A percentile compares a stretch with the other conserved stretches of the same genome.
These are phyloP conservation scores for Colletotrichum sp. DNA, from an alignment of 2,329 filamentous ascomycete genomes.

Conservation along the genomic window DNA sequence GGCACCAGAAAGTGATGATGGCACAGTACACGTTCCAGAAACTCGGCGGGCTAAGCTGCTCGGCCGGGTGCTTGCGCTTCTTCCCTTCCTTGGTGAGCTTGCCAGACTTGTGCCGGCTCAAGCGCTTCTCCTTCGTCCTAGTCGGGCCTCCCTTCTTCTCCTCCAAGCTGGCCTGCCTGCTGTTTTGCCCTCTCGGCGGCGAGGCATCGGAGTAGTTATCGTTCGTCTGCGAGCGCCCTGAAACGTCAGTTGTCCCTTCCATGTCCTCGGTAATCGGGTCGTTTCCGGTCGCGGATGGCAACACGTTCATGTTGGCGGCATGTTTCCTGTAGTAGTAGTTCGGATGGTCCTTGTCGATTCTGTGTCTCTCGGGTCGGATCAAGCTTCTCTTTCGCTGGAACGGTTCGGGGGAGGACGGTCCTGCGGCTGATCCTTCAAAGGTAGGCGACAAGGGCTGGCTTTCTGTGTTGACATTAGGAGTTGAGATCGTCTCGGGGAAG, in stretches of 20 bases:
- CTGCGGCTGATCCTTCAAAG: constrained; percentile 32
- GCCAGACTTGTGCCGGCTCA: constrained; percentile 54
- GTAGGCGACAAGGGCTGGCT: constrained; percentile 58
- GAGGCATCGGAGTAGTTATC: constrained; percentile 50
- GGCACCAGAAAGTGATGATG: constrained; percentile 93
- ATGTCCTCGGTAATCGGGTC: constrained; percentile 85
- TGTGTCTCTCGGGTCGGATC: constrained; percentile 85
- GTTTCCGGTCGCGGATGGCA: constrained; percentile 91
- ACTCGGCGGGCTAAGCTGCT: constrained; percentile 79
- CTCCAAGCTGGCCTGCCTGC: constrained; percentile 36
- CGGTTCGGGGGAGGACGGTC: constrained; percentile 24
- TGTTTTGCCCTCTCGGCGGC: constrained; percentile 32
- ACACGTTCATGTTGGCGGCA: constrained; percentile 88
- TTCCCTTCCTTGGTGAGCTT: constrained; percentile 69
- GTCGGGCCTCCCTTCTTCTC: constrained; percentile 38
- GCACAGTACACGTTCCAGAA: constrained; percentile 96
- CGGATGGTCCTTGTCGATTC: constrained; percentile 85
- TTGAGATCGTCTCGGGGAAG: constrained; percentile 61
- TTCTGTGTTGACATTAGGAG: constrained; percentile 62
- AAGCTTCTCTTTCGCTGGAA: constrained; percentile 81
- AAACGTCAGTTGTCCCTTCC: constrained; percentile 65
- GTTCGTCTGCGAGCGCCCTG: constrained; percentile 44
- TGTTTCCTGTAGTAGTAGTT: constrained; percentile 97
- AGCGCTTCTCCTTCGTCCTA: constrained; percentile 36
- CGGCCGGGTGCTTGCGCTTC: constrained; percentile 56